These are phyloP conservation scores for Taiozyma sp. DNA, from an alignment of 1,139 yeast species.

Conservation along the genomic window DNA sequence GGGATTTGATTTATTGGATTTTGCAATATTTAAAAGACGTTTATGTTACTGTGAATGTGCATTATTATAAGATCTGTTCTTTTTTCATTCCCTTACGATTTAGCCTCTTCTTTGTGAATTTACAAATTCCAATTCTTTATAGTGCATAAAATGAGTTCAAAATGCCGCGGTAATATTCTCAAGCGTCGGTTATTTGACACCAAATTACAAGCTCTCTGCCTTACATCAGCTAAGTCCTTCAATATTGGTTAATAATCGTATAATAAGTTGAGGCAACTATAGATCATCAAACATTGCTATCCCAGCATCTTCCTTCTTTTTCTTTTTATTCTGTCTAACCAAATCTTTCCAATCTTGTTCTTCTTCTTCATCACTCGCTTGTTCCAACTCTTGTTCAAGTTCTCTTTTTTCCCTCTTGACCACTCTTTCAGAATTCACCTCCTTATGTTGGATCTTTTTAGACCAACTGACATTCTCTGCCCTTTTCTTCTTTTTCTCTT, in stretches of 20 bases:
- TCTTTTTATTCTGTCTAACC: slow-evolving; percentile 58
- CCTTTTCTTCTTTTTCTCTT: slow-evolving; percentile 45
- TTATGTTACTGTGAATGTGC: too few species aligned
- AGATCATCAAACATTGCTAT: slow-evolving; percentile 74
- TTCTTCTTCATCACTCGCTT: slow-evolving; percentile 35
- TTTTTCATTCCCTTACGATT: too few species aligned
- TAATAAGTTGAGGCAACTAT: slow-evolving; percentile 24
- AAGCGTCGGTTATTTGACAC: not conserved
- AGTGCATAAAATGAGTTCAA: not conserved
- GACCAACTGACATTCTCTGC: slow-evolving; percentile 68
- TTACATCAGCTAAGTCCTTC: too few species aligned
- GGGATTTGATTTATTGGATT: too few species aligned
- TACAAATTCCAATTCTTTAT: not conserved
- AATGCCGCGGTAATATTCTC: not conserved
- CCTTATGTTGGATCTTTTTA: slow-evolving; percentile 58
- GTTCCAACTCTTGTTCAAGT: slow-evolving; percentile 37
- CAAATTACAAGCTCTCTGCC: too few species aligned
- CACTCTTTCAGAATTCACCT: slow-evolving; percentile 56
- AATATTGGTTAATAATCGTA: not conserved
- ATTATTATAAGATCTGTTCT: too few species aligned
- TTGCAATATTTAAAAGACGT: too few species aligned
- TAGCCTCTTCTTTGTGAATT: too few species aligned
- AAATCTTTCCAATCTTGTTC: slow-evolving; percentile 88
- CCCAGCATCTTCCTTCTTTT: slow-evolving; percentile 32
- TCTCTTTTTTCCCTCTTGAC: slow-evolving; percentile 26